phyloP scores from a whole-genome alignment of 176 grass and related monocot genomes.

The Eremochloa ophiuroides region DNA sequence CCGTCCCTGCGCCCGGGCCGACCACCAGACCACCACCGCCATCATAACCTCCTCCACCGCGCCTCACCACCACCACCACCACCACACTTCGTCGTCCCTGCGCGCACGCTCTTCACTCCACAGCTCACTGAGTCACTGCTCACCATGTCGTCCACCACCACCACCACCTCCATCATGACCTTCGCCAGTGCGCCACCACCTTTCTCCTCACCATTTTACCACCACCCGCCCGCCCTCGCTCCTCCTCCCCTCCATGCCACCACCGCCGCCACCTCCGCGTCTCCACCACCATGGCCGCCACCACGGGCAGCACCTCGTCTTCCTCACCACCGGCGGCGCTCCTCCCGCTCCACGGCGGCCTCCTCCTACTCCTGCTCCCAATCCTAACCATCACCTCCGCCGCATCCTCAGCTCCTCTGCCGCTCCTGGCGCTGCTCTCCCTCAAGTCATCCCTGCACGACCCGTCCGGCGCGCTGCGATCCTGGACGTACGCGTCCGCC shows the following conservation, averaged over 20 bases:
- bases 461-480: slow-evolving; percentile 40
- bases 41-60: slow-evolving; percentile 29
- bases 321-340: background rate
- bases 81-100: too few relatives aligned
- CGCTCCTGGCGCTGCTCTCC: slow-evolving; percentile 65
- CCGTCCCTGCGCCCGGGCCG: slow-evolving; percentile 11
- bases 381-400: slow-evolving; percentile 37
- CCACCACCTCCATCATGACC: slow-evolving; percentile 54
- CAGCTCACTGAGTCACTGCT: too few relatives aligned
- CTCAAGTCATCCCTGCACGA: slow-evolving; percentile 60
- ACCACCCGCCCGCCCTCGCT: background rate
- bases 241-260: background rate
- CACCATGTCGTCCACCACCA: slow-evolving; percentile 33
- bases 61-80: too few relatives aligned
- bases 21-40: slow-evolving; percentile 18
- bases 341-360: background rate
- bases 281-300: slow-evolving; percentile 11
- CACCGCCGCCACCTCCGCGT: background rate
- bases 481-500: slow-evolving; percentile 61
- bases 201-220: slow-evolving; percentile 57
- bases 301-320: background rate
- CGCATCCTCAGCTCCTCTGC: slow-evolving; percentile 40
- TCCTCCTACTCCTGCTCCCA: slow-evolving; percentile 33
- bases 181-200: slow-evolving; percentile 33
- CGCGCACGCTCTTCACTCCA: background rate